Percentiles rank a stretch among this genome's conserved stretches.
Evolutionary conservation across 768 basidiomycete genomes (phyloP).

Genomic region (Lactarius akahatsu): DNA sequence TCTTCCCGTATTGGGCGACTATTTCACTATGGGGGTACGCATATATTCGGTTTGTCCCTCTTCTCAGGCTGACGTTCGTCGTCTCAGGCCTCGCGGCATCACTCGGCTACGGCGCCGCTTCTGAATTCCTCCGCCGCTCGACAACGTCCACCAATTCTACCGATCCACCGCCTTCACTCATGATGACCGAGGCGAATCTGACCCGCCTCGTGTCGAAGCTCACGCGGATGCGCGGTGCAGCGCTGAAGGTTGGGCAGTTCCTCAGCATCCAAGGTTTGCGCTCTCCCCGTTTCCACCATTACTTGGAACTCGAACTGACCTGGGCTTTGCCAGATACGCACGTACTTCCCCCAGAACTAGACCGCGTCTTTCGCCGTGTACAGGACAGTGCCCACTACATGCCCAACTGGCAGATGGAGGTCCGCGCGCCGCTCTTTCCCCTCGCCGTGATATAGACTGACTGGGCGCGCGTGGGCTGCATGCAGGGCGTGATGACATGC

Average conservation of each 20-base stretch:
- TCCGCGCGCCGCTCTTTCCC: constrained; percentile 34
- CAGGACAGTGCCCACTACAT: constrained; percentile 98
- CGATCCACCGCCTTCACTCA: constrained; percentile 48
- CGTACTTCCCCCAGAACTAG: constrained; percentile 81
- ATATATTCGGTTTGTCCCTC: background rate
- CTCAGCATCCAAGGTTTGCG: constrained; percentile 87
- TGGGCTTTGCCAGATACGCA: constrained; percentile 66
- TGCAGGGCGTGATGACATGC: constrained; percentile 65
- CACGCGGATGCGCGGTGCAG: constrained; percentile 95
- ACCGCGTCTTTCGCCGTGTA: constrained; percentile 84
- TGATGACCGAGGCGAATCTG: constrained; percentile 91
- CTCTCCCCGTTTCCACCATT: background rate
- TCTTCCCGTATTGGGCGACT: constrained; percentile 85
- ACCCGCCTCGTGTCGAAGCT: constrained; percentile 87
- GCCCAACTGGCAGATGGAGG: constrained; percentile 99
- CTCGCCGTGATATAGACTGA: background rate
- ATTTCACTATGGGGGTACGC: constrained; percentile 88
- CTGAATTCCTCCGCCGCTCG: constrained; percentile 77
- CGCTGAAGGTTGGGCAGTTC: constrained; percentile 95
- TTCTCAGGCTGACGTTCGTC: constrained; percentile 1
- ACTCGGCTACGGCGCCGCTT: constrained; percentile 83
- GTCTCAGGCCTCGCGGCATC: constrained; percentile 83
- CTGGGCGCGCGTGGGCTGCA: background rate
- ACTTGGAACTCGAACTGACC: background rate
- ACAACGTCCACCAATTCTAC: constrained; percentile 32